phyloP scores from a whole-genome alignment of 2,329 filamentous ascomycete species.

The Metarhizium anisopliae region DNA sequence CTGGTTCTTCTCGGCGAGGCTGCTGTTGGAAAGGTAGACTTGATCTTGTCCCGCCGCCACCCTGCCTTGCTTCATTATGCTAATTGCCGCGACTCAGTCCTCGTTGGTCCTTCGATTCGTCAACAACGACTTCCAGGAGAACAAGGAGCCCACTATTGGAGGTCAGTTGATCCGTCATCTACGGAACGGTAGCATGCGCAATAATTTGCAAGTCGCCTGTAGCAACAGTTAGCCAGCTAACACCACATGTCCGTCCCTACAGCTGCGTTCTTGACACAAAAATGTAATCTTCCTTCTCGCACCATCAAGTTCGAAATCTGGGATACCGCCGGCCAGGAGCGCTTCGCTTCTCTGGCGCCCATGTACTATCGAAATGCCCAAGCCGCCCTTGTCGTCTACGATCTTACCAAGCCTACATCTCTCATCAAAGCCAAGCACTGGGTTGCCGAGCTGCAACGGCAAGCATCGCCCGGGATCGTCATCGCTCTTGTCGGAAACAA shows the following conservation, averaged over 20 bases:
- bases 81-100: constrained; percentile 50
- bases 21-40: constrained; percentile 86
- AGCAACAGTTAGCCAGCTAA: neutral
- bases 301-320: constrained; percentile 95
- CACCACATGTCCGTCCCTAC: neutral
- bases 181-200: constrained; percentile 3
- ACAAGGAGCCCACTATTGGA: constrained; percentile 98
- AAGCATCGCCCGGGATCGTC: constrained; percentile 92
- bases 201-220: neutral
- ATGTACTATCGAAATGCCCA: constrained; percentile 99
- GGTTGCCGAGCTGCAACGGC: constrained; percentile 94
- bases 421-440: constrained; percentile 97
- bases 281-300: constrained; percentile 88
- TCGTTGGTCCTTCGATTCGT: constrained; percentile 97
- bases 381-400: constrained; percentile 95
- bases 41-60: neutral
- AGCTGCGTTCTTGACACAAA: constrained; percentile 98
- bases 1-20: constrained; percentile 95
- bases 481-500: constrained; percentile 98
- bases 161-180: constrained; percentile 44
- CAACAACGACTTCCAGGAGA: constrained; percentile 99
- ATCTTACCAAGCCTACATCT: constrained; percentile 92
- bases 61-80: neutral
- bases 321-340: constrained; percentile 97
- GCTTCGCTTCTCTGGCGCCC: constrained; percentile 89